Evolutionary conservation across 306 rosid species (phyloP), one percentile per base, ranked within the genome.

Genomic region (Cicer yamashitae): DNA sequence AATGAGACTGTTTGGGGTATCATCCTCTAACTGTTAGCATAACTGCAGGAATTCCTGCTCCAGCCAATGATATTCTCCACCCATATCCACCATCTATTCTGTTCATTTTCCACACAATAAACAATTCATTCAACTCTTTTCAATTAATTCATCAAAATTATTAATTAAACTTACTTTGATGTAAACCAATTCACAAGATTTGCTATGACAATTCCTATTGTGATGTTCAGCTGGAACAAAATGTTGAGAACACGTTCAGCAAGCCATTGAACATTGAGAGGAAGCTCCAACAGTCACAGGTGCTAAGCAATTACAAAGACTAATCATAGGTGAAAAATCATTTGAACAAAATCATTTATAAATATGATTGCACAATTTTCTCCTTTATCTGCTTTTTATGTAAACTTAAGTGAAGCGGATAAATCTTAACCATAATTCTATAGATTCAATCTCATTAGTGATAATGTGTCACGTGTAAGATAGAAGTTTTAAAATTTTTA

Each of bases 261-360:
- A 12, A 89, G 88, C 97, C 97, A 93, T 39, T 83, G 89, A 50
- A 89, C 86, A 73, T 85, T 79, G 84, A 88, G 87, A 70, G 97
- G 94, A 72, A 88, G 90, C 81, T 93, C 91, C 14, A 91, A 89
- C 79, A 93, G 18, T 17, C 18, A 17, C 18, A 17, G 18, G 18
- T 17, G 18, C 18, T 17, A 17, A 17, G 18, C 18, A 17, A 17
- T 17, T 17, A 17, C 18, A 17, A 17, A 17, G 18, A 17, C 18
- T 17, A 17, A 17, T 17, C 18, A 17, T 0, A 17, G 18, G 18
- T 17, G 18, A 17, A 17, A 17, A 17, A 17, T 17, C 18, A 17
- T 17, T 17, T 17, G 18, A 17, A 1, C 18, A 17, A 17, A n/a
- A n/a, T n/a, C n/a, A n/a, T n/a, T 17, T 17, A 17, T 17, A 17